Conservation (phyloP, 2,329 filamentous ascomycete genomes). For the Pseudogymnoascus sp. region DNA sequence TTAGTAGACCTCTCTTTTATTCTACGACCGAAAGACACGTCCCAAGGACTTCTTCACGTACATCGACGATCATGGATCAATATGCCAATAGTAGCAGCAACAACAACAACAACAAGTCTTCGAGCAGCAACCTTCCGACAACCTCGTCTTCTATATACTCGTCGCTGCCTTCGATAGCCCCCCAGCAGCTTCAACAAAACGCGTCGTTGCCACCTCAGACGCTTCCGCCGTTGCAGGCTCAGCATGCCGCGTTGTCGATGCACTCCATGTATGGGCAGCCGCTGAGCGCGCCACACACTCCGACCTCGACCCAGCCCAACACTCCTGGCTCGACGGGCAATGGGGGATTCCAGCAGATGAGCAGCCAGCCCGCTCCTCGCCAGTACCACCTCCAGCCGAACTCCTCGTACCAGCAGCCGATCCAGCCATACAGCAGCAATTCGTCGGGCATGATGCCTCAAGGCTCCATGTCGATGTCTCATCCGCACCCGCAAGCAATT, state of each 20-base stretch:
- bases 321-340: constrained; percentile 47
- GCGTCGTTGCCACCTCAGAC: constrained; percentile 44
- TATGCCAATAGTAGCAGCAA: constrained; percentile 8
- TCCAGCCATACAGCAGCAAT: constrained; percentile 37
- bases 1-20: constrained; percentile 4
- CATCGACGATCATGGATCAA: constrained; percentile 9
- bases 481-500: constrained; percentile 69
- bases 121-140: constrained; percentile 11
- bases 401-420: constrained; percentile 19
- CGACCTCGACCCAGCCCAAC: constrained; percentile 54
- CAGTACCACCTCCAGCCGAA: constrained; percentile 19
- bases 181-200: constrained; percentile 31
- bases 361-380: constrained; percentile 22
- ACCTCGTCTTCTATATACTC: constrained; percentile 18
- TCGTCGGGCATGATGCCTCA: constrained; percentile 57
- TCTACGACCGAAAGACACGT: not conserved
- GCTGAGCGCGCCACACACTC: constrained; percentile 43
- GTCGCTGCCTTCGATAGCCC: constrained; percentile 25
- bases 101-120: constrained; percentile 5
- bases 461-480: constrained; percentile 55
- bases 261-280: constrained; percentile 49
- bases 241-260: constrained; percentile 40
- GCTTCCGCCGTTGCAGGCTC: constrained; percentile 46
- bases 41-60: constrained; percentile 3
- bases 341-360: constrained; percentile 48